A percentile compares a stretch with the other conserved stretches of the same genome.
Evolutionary conservation across 805 yeast genomes (phyloP).

Genomic region (Huiozyma naganishii): DNA sequence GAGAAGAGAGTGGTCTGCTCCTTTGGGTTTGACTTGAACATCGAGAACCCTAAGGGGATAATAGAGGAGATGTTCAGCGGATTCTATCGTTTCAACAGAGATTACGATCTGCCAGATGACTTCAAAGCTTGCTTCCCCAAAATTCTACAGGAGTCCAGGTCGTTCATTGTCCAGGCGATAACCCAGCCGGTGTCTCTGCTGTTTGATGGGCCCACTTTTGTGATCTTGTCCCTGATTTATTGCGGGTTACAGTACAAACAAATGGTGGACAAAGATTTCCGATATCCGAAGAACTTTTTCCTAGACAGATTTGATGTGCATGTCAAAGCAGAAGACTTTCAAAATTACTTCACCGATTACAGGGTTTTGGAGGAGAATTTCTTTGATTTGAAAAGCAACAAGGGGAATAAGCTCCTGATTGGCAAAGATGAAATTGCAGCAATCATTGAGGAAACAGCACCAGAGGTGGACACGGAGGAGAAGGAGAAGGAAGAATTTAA

Average conservation of each 20-base stretch:
- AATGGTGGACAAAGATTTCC: slow-evolving; percentile 17
- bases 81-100: slow-evolving; percentile 23
- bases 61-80: slow-evolving; percentile 28
- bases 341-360: slow-evolving; percentile 21
- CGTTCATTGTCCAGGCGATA: slow-evolving; percentile 27
- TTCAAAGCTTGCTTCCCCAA: slow-evolving; percentile 23
- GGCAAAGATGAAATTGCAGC: slow-evolving; percentile 14
- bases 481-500: neutral
- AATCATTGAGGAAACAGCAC: slow-evolving; percentile 15
- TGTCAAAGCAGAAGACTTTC: slow-evolving; percentile 15
- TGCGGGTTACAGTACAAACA: slow-evolving; percentile 25
- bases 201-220: slow-evolving; percentile 25
- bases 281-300: slow-evolving; percentile 25
- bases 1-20: slow-evolving; percentile 24
- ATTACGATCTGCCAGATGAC: slow-evolving; percentile 17
- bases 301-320: slow-evolving; percentile 18
- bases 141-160: slow-evolving; percentile 25
- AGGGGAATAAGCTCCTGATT: slow-evolving; percentile 22
- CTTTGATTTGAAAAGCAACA: slow-evolving; percentile 27
- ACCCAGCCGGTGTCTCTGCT: slow-evolving; percentile 28
- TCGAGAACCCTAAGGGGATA: slow-evolving; percentile 27
- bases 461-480: slow-evolving; percentile 1
- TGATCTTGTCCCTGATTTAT: slow-evolving; percentile 22
- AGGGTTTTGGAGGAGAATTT: slow-evolving; percentile 25
- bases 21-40: slow-evolving; percentile 27